These are phyloP conservation scores for Mycena olivaceomarginata DNA, from an alignment of 768 basidiomycete genomes.

Conservation along the genomic window DNA sequence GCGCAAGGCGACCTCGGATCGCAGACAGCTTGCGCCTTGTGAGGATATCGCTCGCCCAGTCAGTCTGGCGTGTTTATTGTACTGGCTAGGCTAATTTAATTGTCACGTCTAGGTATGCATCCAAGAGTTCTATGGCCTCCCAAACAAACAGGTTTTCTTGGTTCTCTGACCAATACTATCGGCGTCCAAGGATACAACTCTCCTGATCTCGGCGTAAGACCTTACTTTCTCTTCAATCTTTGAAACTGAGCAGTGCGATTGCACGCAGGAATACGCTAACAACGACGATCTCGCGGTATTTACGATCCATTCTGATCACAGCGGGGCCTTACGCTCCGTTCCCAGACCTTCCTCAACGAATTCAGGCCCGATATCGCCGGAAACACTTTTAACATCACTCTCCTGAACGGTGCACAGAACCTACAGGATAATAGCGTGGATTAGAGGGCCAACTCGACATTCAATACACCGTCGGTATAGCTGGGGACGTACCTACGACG, in stretches of 20 bases:
- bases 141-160: conserved; percentile 19
- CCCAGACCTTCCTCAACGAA: neutral
- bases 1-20: conserved; percentile 14
- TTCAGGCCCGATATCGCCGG: neutral
- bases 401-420: neutral
- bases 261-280: conserved; percentile 3
- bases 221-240: neutral
- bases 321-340: neutral
- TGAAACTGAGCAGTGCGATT: neutral
- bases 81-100: neutral
- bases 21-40: conserved; percentile 24
- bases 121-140: conserved; percentile 18
- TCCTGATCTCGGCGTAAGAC: neutral
- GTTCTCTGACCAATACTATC: conserved; percentile 8
- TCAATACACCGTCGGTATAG: neutral
- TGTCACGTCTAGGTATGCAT: conserved; percentile 6
- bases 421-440: neutral
- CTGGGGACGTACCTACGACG: neutral
- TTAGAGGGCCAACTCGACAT: neutral
- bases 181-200: conserved; percentile 18
- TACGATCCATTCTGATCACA: neutral
- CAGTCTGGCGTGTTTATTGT: neutral
- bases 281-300: neutral
- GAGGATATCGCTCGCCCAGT: conserved; percentile 21
- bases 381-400: neutral